Evolutionary conservation across 371 early-diverging fungal genomes (phyloP).

Genomic region (Apophysomyces sp.): DNA sequence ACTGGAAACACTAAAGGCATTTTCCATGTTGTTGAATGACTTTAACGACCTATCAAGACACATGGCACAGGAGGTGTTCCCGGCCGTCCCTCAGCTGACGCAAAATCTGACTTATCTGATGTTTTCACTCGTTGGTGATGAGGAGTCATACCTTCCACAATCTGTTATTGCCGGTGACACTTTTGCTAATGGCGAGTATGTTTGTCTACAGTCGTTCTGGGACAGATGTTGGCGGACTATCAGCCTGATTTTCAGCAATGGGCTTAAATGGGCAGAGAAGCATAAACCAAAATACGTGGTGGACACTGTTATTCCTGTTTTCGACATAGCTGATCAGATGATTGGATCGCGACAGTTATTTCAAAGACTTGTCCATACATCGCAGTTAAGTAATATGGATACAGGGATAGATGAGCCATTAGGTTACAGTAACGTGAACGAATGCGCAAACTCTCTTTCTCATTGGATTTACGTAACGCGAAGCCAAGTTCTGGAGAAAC

Average conservation of each 20-base stretch:
- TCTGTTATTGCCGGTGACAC: conserved; percentile 4
- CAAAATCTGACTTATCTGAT: conserved; percentile 3
- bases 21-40: conserved; percentile 20
- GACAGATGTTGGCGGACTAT: conserved; percentile 32
- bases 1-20: conserved; percentile 14
- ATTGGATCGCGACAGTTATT: conserved; percentile 22
- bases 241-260: conserved; percentile 21
- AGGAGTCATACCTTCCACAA: conserved; percentile 15
- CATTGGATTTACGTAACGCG: conserved; percentile 48
- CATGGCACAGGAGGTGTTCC: background rate
- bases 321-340: conserved; percentile 28
- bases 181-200: conserved; percentile 17
- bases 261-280: conserved; percentile 32
- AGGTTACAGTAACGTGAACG: conserved; percentile 13
- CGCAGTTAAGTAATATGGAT: background rate
- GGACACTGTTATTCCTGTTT: conserved; percentile 23
- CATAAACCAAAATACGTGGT: conserved; percentile 32
- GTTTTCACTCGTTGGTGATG: conserved; percentile 13
- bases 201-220: conserved; percentile 30
- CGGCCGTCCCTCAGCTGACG: background rate
- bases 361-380: conserved; percentile 15
- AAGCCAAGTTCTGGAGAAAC: conserved; percentile 26
- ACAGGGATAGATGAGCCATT: conserved; percentile 3
- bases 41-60: conserved; percentile 23
- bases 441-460: conserved; percentile 34